These are phyloP conservation scores for Phyllosticta ampelicida DNA, from an alignment of 2,329 filamentous ascomycete genomes.

Conservation along the genomic window DNA sequence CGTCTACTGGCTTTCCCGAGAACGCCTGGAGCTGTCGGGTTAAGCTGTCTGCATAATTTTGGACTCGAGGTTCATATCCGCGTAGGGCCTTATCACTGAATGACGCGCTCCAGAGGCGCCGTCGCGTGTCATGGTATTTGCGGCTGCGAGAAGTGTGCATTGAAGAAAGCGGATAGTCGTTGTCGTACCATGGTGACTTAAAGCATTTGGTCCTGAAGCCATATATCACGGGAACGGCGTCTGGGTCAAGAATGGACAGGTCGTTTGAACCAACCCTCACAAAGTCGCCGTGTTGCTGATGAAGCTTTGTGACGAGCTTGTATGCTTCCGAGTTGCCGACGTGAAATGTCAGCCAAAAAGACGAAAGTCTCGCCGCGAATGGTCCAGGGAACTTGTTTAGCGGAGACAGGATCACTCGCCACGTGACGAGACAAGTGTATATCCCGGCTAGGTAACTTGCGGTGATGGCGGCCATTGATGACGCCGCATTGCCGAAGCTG, in stretches of 20 bases:
- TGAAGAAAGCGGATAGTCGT: constrained; percentile 13
- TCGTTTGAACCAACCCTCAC: constrained; percentile 12
- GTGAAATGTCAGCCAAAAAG: neutral
- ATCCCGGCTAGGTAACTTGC: constrained; percentile 12
- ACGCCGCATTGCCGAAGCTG: neutral
- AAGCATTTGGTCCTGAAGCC: constrained; percentile 27
- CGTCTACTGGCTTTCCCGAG: constrained; percentile 15
- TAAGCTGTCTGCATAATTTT: neutral
- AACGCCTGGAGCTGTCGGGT: constrained; percentile 15
- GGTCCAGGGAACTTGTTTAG: constrained; percentile 17
- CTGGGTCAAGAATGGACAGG: constrained; percentile 19
- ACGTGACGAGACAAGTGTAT: constrained; percentile 27
- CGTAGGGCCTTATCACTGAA: constrained; percentile 18
- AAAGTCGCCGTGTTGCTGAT: constrained; percentile 7
- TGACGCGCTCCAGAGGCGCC: constrained; percentile 23
- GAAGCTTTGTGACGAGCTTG: constrained; percentile 5
- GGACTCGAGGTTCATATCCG: constrained; percentile 2
- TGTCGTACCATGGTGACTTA: constrained; percentile 18
- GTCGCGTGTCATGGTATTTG: constrained; percentile 20
- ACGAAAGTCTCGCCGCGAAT: neutral
- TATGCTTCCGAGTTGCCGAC: neutral
- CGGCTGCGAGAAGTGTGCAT: constrained; percentile 21
- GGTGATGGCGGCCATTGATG: neutral
- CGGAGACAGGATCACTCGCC: constrained; percentile 32
- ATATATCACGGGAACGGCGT: constrained; percentile 13